Base-by-base conservation (phyloP, 2,329 filamentous ascomycete species). In the Tympanopsis confertula region DNA sequence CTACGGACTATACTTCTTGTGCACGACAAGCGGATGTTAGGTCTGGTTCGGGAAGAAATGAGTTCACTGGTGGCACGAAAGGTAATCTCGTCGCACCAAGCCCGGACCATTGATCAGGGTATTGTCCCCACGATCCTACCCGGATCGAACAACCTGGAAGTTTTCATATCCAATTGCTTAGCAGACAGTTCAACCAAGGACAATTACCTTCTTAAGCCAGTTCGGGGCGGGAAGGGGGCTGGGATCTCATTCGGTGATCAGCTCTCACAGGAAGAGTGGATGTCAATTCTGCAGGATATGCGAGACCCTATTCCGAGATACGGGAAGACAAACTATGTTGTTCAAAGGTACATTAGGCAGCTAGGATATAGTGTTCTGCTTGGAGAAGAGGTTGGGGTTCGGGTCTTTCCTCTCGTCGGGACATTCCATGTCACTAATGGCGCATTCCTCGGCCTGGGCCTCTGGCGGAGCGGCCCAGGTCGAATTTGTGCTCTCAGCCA, bases 21-120 rank as follows among this genome's bases (percentile, higher is more conserved):
- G 3, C 54, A 57, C 28, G 55, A 58, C 28, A 57, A 44, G 41
- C 24, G 55, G 20, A 52, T 57, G 44, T 42, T 58, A 3, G 50
- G 56, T 4, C 43, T 62, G 24, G 43, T 58, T 19, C 38, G 47
- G n/a, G 42, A 59, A 38, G 40, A 53, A n/a, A 26, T 44, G 12
- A 15, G 46, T 20, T 52, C 44, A 12, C 24, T 57, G 5, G 45
- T 51, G 4, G 15, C 26, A 3, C 29, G 43, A 14, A 44, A 46
- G 1, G 35, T 52, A 1, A 29, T 56, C 2, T 41, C 40, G 5
- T 5, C 38, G 15, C 28, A 38, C 5, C 45, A 53, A 39, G 50
- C 48, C 4, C 19, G 19, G 1, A 19, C 39, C 2, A 41, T 55
- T 4, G 36, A 39, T 15, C 35, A 45, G 4, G 48, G 50, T 3